Base-by-base conservation (phyloP, 306 rosid genomes). In the Lathyrus sativus region DNA sequence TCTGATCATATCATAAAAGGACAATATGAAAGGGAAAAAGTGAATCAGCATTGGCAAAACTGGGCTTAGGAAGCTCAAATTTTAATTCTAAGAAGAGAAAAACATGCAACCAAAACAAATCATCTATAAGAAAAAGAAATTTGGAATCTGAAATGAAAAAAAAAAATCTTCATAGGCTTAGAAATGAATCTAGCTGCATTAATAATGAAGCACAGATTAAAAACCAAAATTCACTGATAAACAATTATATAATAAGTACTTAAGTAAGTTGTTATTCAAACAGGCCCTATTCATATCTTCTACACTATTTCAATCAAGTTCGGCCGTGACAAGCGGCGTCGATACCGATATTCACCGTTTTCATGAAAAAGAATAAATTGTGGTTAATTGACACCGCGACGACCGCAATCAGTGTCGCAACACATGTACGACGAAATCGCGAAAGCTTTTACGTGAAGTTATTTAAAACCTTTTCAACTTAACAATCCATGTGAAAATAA, bases 1-100 rank as follows among this genome's bases (percentile, higher is more conserved):
- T 86, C 98, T 93, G 81, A 33, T 58, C 28, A 51, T 61, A 41
- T 10, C 48, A 49, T 11, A 19, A 3, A 18, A 51, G 29, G 6
- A 41, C 41, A 18, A 11, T 26, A 65, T 26, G 53, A 26, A 11
- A 4, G 44, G 13, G 11, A 4, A 65, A 58, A 10, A 14, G 44
- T 10, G 22, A 72, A 61, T 53, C n/a, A 67, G 24, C 6, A 67
- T 28, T 43, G 38, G 1, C 33, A 15, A 38, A 18, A 39, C 7
- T 18, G 9, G 10, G 49, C 6, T 46, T 17, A 33, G 31, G 51
- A 63, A 62, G 45, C 18, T 58, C 42, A 45, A 44, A 18, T 33
- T 31, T 18, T 35, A 46, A 9, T 33, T 31, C 60, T 48, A 19
- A 22, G 13, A 65, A 66, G n/a, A 37, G 62, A 74, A 26, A 29